phyloP scores from a whole-genome alignment of 176 grass and related monocot species.

The Triticum dicoccoides region DNA sequence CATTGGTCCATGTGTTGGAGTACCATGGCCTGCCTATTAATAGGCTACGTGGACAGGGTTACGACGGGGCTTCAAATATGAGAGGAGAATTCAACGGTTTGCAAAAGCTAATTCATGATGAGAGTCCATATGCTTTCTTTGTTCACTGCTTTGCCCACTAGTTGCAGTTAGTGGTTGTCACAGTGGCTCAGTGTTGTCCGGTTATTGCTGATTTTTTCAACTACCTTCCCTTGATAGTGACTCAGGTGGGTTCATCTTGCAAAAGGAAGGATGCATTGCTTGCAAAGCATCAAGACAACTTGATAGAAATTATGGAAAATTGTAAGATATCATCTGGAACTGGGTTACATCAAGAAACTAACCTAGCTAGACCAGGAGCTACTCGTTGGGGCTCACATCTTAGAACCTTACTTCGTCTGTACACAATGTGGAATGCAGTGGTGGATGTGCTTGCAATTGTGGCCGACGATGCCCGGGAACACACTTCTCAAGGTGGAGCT shows the following conservation, averaged over 20 bases:
- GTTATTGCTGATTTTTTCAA: neutral
- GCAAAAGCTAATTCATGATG: neutral
- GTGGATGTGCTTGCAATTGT: neutral
- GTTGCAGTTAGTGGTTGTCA: too few species aligned
- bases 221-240: neutral
- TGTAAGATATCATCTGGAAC: neutral
- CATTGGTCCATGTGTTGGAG: too few species aligned
- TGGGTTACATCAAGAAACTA: neutral
- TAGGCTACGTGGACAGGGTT: too few species aligned
- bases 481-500: neutral
- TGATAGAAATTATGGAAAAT: neutral
- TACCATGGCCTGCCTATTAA: too few species aligned
- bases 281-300: neutral
- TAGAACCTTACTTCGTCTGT: neutral
- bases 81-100: neutral
- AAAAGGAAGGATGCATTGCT: neutral
- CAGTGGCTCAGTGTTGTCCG: neutral
- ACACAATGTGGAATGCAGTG: neutral
- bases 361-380: neutral
- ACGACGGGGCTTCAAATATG: too few species aligned
- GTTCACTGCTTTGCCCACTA: too few species aligned
- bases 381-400: neutral
- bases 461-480: neutral
- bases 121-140: too few species aligned
- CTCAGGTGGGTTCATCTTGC: neutral